Percentiles rank a stretch among this genome's conserved stretches.
These are phyloP conservation scores for Zea luxurians DNA, from an alignment of 176 grass and related monocot species.

Conservation along the genomic window DNA sequence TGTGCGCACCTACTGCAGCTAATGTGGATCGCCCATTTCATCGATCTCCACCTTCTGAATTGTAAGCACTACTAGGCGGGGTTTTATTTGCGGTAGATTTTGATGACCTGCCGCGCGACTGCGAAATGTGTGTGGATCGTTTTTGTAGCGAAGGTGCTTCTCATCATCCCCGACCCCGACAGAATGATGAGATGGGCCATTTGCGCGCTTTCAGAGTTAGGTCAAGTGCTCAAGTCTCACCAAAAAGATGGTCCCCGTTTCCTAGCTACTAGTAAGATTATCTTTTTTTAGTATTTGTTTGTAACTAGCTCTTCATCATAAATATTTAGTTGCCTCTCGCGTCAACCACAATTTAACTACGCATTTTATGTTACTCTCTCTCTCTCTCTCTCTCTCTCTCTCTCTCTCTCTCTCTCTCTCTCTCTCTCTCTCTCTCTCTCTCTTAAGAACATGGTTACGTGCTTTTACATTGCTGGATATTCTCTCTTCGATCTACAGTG, in stretches of 20 bases:
- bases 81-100: background rate
- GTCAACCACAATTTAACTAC: conserved; percentile 9
- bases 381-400: too few relatives aligned
- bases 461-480: too few relatives aligned
- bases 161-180: background rate
- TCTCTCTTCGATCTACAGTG: too few relatives aligned
- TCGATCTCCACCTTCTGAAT: background rate
- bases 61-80: background rate
- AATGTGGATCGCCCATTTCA: background rate
- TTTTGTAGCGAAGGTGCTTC: background rate
- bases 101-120: background rate
- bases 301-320: too few relatives aligned
- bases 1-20: conserved; percentile 27
- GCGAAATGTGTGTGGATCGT: conserved; percentile 18
- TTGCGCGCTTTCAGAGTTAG: background rate
- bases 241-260: background rate
- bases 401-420: too few relatives aligned
- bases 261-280: background rate
- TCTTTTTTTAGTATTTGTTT: background rate
- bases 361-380: too few relatives aligned
- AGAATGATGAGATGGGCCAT: conserved; percentile 11
- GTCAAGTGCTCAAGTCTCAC: conserved; percentile 37
- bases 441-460: too few relatives aligned
- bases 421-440: too few relatives aligned
- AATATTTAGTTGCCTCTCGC: background rate